Conservation (phyloP, 1,284 basidiomycete species). For the Pyrrhoderma lamaoense region DNA sequence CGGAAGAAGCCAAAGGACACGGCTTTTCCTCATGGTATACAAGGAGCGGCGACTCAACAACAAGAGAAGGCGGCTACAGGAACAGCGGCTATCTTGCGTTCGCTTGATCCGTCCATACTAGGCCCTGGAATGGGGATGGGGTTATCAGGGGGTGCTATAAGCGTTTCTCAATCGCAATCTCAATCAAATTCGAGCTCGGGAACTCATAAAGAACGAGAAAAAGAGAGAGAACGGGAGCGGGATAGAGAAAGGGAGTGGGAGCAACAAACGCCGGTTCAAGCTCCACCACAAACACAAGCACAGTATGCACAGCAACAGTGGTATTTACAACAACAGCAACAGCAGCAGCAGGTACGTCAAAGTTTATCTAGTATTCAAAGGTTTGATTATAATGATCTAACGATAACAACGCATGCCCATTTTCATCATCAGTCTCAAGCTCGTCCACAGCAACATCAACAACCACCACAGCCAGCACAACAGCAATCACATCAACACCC, state of each 20-base stretch:
- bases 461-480: neutral
- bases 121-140: neutral
- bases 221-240: constrained; percentile 24
- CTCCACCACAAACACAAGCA: too few relatives aligned
- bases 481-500: neutral
- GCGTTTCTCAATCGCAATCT: too few relatives aligned
- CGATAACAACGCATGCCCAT: neutral
- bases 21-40: neutral
- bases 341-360: neutral
- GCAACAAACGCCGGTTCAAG: neutral
- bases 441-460: constrained; percentile 1
- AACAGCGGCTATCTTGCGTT: constrained; percentile 18
- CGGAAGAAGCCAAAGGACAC: neutral
- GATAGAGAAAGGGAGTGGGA: constrained; percentile 27
- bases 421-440: neutral
- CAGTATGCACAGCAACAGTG: too few relatives aligned
- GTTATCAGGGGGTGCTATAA: too few relatives aligned
- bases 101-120: constrained; percentile 17
- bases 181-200: constrained; percentile 6
- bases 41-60: neutral
- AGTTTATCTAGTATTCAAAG: too few relatives aligned
- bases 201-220: constrained; percentile 21
- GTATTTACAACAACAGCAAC: constrained; percentile 4
- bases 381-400: too few relatives aligned
- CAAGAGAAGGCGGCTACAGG: neutral